Percentiles rank a stretch among this genome's conserved stretches.
These are phyloP conservation scores for Volvox carteri DNA, from an alignment of 163 green algal species.

Conservation along the genomic window DNA sequence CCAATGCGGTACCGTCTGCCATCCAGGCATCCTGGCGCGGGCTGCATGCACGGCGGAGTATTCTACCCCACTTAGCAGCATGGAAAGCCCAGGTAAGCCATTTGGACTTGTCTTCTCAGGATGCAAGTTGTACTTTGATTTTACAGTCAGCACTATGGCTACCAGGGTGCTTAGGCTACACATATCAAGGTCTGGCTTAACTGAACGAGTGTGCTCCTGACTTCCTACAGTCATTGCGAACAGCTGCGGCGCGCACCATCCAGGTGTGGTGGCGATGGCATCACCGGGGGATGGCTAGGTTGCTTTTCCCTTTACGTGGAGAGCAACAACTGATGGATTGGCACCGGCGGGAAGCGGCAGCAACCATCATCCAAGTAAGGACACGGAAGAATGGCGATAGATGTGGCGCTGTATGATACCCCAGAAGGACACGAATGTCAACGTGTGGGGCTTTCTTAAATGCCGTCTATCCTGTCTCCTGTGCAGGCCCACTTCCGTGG, in stretches of 20 bases:
- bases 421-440: not conserved
- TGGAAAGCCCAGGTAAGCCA: not conserved
- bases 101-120: not conserved
- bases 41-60: not conserved
- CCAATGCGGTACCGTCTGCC: not conserved
- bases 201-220: not conserved
- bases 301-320: not conserved
- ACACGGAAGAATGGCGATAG: not conserved
- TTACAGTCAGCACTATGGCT: not conserved
- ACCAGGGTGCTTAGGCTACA: not conserved
- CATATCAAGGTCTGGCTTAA: not conserved
- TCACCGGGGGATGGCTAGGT: not conserved
- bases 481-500: constrained; percentile 33
- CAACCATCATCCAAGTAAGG: constrained; percentile 16
- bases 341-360: not conserved
- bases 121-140: not conserved
- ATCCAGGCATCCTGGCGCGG: constrained; percentile 27
- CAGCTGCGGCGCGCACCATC: not conserved
- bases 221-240: not conserved
- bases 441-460: not conserved
- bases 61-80: not conserved
- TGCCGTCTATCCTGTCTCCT: not conserved
- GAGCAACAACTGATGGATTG: not conserved
- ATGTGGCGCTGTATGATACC: not conserved
- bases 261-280: constrained; percentile 39